Evolutionary conservation across 192 early-diverging fungal genomes (phyloP).

Genomic region (Oehlia diaphana): DNA sequence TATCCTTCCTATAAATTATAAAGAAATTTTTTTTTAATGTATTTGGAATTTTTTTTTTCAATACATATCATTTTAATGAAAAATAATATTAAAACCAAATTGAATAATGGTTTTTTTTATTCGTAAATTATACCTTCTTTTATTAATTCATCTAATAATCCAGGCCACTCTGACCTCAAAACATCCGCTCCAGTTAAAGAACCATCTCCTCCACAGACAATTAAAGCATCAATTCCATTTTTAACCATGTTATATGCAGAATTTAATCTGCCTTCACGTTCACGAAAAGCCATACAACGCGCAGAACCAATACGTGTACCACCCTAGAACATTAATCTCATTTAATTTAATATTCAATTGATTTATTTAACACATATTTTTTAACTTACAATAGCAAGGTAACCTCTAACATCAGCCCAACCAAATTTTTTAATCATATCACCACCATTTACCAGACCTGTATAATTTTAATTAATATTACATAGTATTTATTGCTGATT

Average conservation of each 20-base stretch:
- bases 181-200: conserved; percentile 94
- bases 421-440: conserved; percentile 76
- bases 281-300: conserved; percentile 83
- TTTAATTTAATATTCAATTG: not conserved
- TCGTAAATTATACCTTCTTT: conserved; percentile 35
- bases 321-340: conserved; percentile 52
- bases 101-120: not conserved
- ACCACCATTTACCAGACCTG: conserved; percentile 91
- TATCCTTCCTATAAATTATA: conserved; percentile 39
- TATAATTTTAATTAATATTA: too few species aligned
- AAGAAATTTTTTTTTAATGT: not conserved
- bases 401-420: conserved; percentile 93
- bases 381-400: conserved; percentile 63
- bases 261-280: conserved; percentile 78
- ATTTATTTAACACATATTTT: too few species aligned
- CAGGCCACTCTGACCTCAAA: conserved; percentile 89
- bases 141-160: conserved; percentile 76
- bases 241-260: conserved; percentile 84
- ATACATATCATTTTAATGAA: too few species aligned
- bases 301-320: conserved; percentile 96
- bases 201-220: conserved; percentile 97
- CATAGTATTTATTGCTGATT: not conserved
- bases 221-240: conserved; percentile 90
- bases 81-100: too few species aligned
- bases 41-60: not conserved